Evolutionary conservation across 163 green algal genomes (phyloP), one percentile per base, ranked within the genome.

Genomic region (Volvox carteri): DNA sequence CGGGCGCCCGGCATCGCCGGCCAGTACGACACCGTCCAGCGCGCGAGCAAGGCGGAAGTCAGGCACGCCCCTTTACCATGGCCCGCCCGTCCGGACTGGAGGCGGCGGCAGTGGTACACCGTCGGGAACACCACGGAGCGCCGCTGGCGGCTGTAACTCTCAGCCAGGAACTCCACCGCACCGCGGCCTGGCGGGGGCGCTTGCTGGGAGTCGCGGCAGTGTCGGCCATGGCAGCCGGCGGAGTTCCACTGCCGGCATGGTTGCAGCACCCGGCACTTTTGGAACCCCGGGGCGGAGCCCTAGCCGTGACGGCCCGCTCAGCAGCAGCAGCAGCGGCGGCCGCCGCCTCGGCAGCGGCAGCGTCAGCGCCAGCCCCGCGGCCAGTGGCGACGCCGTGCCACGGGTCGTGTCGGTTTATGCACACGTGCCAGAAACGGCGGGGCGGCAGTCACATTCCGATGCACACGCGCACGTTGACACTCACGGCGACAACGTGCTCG

Each of bases 121-220:
- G 35, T 81, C 44, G 46, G 44, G 35, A 3, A 81, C 73, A 46
- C 35, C 73, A 48, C 75, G 42, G 30, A 37, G 48, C 75, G 30
- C 9, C 33, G 75, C 39, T 39, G 33, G 25, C 50, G 30, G n/a
- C 46, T 23, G 30, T 6, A 33, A 50, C 50, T 52, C 48, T 11
- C 75, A 86, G 78, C 78, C 78, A 8, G 41, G 42, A 16, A 86
- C 78, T n/a, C 78, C 78, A 16, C 78, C 58, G 28, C 14, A 77
- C 60, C 58, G 58, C 42, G 39, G 60, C n/a, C 41, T 12, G 58
- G 42, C 79, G 1, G 8, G 12, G 19, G 8, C 79, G 2, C 50
- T 42, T 35, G 4, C 60, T 16, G 50, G 4, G 5, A 25, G 37
- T 16, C 75, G 75, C 30, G 42, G 50, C 52, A 52, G 6, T 50